phyloP scores from a whole-genome alignment of 1,284 basidiomycete genomes.

The Ganoderma boninense region DNA sequence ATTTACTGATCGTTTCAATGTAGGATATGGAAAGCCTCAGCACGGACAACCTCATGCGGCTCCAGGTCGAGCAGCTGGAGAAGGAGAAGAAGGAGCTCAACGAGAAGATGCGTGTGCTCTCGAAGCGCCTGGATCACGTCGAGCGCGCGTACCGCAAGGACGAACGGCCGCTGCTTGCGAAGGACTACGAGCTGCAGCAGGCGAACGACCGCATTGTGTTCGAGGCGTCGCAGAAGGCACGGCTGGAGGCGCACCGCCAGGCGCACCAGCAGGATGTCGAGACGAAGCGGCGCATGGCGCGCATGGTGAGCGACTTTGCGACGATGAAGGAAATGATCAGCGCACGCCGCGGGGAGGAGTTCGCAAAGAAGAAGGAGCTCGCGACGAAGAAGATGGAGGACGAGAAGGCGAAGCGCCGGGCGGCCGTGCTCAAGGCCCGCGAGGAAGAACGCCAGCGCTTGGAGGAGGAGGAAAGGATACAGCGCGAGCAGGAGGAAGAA shows the following conservation, averaged over 20 bases:
- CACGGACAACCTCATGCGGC: constrained; percentile 88
- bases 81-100: constrained; percentile 95
- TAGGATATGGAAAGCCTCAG: constrained; percentile 89
- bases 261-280: constrained; percentile 78
- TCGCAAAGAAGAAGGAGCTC: constrained; percentile 65
- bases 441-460: constrained; percentile 62
- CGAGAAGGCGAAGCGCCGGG: constrained; percentile 84
- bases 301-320: constrained; percentile 83
- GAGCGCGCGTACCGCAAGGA: constrained; percentile 97
- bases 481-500: constrained; percentile 60
- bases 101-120: constrained; percentile 84
- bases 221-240: constrained; percentile 69
- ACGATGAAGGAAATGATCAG: constrained; percentile 68
- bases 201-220: constrained; percentile 77
- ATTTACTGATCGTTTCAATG: too few species aligned
- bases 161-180: constrained; percentile 85
- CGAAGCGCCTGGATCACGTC: constrained; percentile 94
- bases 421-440: constrained; percentile 59
- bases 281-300: constrained; percentile 80
- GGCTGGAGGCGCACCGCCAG: constrained; percentile 66
- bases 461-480: constrained; percentile 59
- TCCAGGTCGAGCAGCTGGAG: constrained; percentile 95
- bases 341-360: constrained; percentile 76
- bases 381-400: constrained; percentile 82
- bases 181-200: constrained; percentile 93